These are phyloP conservation scores for Komagataella kurtzmanii DNA, from an alignment of 805 yeast species.

Conservation along the genomic window DNA sequence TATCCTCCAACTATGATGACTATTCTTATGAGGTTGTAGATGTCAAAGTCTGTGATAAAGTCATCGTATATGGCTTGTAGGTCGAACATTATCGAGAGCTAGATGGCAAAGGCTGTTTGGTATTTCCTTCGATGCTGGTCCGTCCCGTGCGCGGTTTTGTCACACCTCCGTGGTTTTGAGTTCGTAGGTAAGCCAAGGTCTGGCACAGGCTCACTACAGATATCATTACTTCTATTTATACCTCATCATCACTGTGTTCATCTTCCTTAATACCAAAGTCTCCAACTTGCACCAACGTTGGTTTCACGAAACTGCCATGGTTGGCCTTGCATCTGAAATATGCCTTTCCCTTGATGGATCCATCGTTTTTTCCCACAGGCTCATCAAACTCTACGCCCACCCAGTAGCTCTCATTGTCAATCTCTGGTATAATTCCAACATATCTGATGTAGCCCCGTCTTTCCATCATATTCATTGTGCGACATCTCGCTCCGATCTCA, in stretches of 20 bases:
- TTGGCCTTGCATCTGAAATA: slow-evolving; percentile 42
- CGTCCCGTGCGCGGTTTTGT: background rate
- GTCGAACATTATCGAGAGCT: slow-evolving; percentile 5
- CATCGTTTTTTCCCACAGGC: slow-evolving; percentile 81
- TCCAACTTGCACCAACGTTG: slow-evolving; percentile 55
- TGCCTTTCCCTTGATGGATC: slow-evolving; percentile 45
- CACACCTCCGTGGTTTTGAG: background rate
- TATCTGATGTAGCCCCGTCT: slow-evolving; percentile 62
- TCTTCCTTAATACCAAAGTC: slow-evolving; percentile 35
- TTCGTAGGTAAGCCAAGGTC: background rate
- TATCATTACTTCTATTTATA: background rate
- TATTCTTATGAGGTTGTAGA: slow-evolving; percentile 31
- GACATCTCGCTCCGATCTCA: slow-evolving; percentile 39
- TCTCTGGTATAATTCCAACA: slow-evolving; percentile 53
- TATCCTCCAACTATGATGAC: slow-evolving; percentile 51
- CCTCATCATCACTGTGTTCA: slow-evolving; percentile 28
- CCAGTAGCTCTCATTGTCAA: slow-evolving; percentile 44
- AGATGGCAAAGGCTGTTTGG: slow-evolving; percentile 2
- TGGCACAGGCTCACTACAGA: background rate
- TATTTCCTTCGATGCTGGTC: slow-evolving; percentile 1
- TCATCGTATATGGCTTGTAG: slow-evolving; percentile 21
- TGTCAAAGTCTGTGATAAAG: slow-evolving; percentile 25
- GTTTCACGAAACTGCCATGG: slow-evolving; percentile 73
- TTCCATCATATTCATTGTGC: slow-evolving; percentile 24
- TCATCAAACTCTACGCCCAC: slow-evolving; percentile 78